Evolutionary conservation across 148 eudicot species (phyloP).

Genomic region (Vaccinium macrocarpon): DNA sequence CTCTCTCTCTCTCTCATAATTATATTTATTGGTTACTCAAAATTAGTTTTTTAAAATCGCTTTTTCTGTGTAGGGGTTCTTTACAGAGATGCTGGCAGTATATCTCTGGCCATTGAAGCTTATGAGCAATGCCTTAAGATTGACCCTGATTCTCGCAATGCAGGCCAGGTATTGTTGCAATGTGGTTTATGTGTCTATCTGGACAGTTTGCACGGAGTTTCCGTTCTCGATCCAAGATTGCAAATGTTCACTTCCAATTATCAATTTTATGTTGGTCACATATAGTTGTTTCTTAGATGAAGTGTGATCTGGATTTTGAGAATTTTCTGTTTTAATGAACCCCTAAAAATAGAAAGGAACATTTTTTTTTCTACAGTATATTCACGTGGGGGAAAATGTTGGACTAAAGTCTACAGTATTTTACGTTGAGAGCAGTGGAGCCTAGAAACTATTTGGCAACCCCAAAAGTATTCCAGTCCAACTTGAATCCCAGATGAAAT

Average conservation of each 20-base stretch:
- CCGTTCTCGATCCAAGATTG: not conserved
- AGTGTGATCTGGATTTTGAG: not conserved
- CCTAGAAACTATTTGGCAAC: not conserved
- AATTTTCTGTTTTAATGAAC: not conserved
- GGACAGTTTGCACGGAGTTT: not conserved
- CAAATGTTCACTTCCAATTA: not conserved
- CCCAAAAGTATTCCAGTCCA: not conserved
- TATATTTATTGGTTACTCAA: not conserved
- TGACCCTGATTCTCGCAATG: constrained; percentile 99
- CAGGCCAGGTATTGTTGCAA: constrained; percentile 73
- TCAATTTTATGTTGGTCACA: not conserved
- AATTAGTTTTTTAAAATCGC: not conserved
- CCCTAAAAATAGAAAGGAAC: not conserved
- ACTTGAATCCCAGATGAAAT: not conserved
- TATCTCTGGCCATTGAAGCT: constrained; percentile 89
- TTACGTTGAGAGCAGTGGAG: not conserved
- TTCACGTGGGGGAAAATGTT: not conserved
- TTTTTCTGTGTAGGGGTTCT: constrained; percentile 64
- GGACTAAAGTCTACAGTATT: not conserved
- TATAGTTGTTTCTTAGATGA: not conserved
- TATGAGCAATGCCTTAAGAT: constrained; percentile 98
- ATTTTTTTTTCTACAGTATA: not conserved
- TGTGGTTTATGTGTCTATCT: not conserved
- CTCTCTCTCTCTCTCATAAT: not conserved
- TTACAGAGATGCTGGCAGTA: constrained; percentile 96